Conservation (phyloP, 495 filamentous ascomycete genomes). For the Xylaria scruposa region DNA sequence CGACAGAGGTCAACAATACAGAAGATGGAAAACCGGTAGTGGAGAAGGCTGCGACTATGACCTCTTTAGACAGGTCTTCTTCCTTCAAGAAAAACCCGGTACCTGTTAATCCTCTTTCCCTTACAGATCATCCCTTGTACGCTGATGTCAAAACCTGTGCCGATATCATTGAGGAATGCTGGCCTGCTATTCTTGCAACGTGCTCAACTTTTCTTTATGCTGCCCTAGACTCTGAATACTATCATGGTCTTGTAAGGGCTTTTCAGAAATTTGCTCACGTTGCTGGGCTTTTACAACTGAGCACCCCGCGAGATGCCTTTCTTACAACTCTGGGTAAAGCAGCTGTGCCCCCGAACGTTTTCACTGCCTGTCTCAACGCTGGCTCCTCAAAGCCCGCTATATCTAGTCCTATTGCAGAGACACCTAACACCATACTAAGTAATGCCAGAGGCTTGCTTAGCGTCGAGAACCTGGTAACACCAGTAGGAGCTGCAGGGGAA, state of each 20-base stretch:
- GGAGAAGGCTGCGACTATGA: slow-evolving; percentile 49
- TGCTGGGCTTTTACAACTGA: slow-evolving; percentile 81
- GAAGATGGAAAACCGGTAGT: slow-evolving; percentile 35
- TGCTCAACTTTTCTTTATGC: slow-evolving; percentile 95
- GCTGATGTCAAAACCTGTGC: slow-evolving; percentile 76
- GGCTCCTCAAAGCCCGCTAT: slow-evolving; percentile 47
- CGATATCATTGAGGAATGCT: slow-evolving; percentile 85
- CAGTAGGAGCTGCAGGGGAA: slow-evolving; percentile 53
- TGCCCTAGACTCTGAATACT: slow-evolving; percentile 91
- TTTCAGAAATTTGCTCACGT: slow-evolving; percentile 97
- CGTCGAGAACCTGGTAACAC: slow-evolving; percentile 66
- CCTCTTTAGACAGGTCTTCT: slow-evolving; percentile 49
- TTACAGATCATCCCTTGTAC: slow-evolving; percentile 74
- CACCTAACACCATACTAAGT: slow-evolving; percentile 58
- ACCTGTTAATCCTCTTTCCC: slow-evolving; percentile 78
- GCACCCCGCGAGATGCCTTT: slow-evolving; percentile 91
- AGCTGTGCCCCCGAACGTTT: slow-evolving; percentile 79
- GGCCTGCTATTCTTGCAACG: slow-evolving; percentile 92
- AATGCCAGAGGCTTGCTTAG: slow-evolving; percentile 70
- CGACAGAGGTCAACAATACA: slow-evolving; percentile 42
- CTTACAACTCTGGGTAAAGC: slow-evolving; percentile 92
- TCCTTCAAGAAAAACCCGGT: slow-evolving; percentile 66
- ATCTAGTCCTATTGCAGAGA: slow-evolving; percentile 54
- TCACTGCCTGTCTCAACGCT: slow-evolving; percentile 64
- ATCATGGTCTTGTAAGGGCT: slow-evolving; percentile 87